Evolutionary conservation across 108 stramenopile species (phyloP).

Genomic region (Conticribra guillardii): DNA sequence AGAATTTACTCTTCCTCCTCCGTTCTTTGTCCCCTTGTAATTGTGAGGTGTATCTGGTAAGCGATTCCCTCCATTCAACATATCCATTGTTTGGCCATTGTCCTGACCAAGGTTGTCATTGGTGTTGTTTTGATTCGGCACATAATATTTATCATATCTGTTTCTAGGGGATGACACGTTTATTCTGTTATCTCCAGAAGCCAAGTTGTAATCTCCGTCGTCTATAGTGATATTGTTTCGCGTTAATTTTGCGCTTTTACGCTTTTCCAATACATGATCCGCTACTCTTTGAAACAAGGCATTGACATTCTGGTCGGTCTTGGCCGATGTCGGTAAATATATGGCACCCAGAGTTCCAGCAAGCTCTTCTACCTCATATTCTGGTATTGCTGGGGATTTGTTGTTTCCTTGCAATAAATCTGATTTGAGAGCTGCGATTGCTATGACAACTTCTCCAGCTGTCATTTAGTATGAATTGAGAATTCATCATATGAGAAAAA

Average conservation of each 20-base stretch:
- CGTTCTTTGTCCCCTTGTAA: background rate
- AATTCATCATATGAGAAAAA: no score
- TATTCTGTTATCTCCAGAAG: background rate
- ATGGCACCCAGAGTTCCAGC: constrained; percentile 65
- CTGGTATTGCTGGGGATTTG: constrained; percentile 24
- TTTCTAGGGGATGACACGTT: constrained; percentile 1
- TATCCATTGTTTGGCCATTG: background rate
- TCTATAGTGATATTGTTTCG: background rate
- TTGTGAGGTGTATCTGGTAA: background rate
- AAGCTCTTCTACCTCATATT: constrained; percentile 60
- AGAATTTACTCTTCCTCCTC: background rate
- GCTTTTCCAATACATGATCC: constrained; percentile 55
- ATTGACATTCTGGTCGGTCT: constrained; percentile 61
- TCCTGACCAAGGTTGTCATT: background rate
- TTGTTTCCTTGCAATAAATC: constrained; percentile 53
- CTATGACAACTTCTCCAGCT: constrained; percentile 58
- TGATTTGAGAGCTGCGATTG: constrained; percentile 76
- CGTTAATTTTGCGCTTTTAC: constrained; percentile 10
- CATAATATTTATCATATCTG: constrained; percentile 24
- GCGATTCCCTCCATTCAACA: background rate
- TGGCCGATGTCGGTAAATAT: constrained; percentile 75
- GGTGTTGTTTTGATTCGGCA: background rate
- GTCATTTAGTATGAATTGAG: constrained; percentile 21
- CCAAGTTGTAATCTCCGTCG: background rate
- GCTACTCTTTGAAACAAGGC: constrained; percentile 69